Base-by-base conservation (phyloP, 495 filamentous ascomycete genomes). In the Daldinia caldariorum region DNA sequence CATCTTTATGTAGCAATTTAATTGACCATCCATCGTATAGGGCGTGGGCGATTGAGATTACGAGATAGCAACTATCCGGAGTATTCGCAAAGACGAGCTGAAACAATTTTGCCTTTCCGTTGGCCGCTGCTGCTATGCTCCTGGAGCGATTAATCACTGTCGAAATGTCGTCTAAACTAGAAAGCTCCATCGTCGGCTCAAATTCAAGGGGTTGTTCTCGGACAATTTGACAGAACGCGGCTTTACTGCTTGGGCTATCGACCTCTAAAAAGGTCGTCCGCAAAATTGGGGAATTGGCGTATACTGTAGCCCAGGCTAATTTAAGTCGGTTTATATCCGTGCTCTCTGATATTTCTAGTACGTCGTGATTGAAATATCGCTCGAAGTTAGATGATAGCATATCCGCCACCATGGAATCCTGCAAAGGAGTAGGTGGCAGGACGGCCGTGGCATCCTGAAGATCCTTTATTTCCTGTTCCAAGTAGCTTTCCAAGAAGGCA, bases 11-110 rank as follows among this genome's bases (percentile, higher is more conserved):
- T 10, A 95, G 77, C 8, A 91, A 80, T 13, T 81, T 77, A 12
- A 94, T 79, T 8, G 90, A 93, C 82, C 86, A 90, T 8, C 92
- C 92, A 74, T 95, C 92, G 67, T 94, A 94, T 38, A 94, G 82
- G 0, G 91, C 91, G 76, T 95, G 92, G 3, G 92, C 85, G 53
- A 94, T 87, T 12, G 91, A 93, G 18, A 94, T 73, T 0, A 92
- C 74, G 4, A 93, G 68, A 68, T 89, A 89, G 1, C 53, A 64
- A 4, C 61, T 71, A 1, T 66, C 64, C 6, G 77, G 69, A 26
- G 82, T 66, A 8, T 61, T 81, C 1, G 76, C 79, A 58, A 80
- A 77, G 0, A 65, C 55, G 0, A 86, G 69, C 37, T 87, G 84
- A n/a, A 85, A 72, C 4, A 86, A 69, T 26, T 70, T 35, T 4